Conservation (phyloP, 2,329 filamentous ascomycete genomes). For the Drechslerella stenobrocha region DNA sequence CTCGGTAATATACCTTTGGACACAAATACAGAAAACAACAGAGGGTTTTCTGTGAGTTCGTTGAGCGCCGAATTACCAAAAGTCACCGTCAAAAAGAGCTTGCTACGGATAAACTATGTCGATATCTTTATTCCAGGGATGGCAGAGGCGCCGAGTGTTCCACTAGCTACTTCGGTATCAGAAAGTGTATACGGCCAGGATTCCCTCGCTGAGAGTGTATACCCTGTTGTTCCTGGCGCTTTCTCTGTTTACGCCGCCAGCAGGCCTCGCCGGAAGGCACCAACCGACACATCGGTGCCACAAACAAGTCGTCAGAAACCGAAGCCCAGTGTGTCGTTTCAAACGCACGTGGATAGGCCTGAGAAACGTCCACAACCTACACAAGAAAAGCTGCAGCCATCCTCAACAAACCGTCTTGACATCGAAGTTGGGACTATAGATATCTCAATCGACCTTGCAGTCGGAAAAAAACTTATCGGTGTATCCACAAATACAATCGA, state of each 20-base stretch:
- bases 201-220: constrained; percentile 59
- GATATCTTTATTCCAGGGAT: constrained; percentile 54
- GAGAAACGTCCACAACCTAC: background rate
- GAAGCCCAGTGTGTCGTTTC: constrained; percentile 29
- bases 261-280: constrained; percentile 34
- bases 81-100: constrained; percentile 53
- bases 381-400: background rate
- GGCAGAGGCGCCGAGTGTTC: constrained; percentile 4
- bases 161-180: background rate
- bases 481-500: background rate
- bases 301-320: constrained; percentile 35
- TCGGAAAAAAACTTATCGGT: constrained; percentile 18
- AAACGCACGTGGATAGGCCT: constrained; percentile 2
- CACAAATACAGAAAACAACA: constrained; percentile 8
- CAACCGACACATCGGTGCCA: constrained; percentile 32
- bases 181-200: background rate
- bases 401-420: constrained; percentile 4
- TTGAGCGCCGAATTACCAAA: constrained; percentile 13
- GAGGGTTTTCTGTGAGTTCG: background rate
- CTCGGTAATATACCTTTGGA: constrained; percentile 5
- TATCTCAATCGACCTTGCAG: constrained; percentile 16
- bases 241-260: constrained; percentile 61
- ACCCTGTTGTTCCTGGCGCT: constrained; percentile 64
- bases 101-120: constrained; percentile 55
- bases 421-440: constrained; percentile 25